These are phyloP conservation scores for Acacia crassicarpa DNA, from an alignment of 306 rosid genomes.

Conservation along the genomic window DNA sequence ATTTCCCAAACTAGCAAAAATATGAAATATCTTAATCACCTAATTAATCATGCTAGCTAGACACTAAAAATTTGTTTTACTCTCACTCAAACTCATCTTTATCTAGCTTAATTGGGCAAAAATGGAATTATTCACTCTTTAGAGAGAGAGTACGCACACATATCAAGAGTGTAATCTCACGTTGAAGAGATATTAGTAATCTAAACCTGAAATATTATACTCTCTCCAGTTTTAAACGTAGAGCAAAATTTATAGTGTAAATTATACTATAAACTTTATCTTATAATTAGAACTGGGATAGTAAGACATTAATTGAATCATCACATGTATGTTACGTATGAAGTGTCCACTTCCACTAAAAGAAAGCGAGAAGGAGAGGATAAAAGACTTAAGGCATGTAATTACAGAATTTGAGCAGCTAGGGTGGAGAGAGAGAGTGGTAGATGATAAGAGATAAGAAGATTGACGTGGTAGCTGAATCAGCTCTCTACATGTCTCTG, in stretches of 20 bases:
- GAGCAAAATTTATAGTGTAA: too few relatives aligned
- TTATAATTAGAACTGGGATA: too few relatives aligned
- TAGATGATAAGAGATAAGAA: constrained; percentile 39
- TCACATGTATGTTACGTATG: background rate
- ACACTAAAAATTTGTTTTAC: background rate
- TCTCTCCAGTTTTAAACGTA: too few relatives aligned
- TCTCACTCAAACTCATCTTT: too few relatives aligned
- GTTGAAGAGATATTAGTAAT: too few relatives aligned
- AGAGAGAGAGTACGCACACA: background rate
- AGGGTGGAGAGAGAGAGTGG: background rate
- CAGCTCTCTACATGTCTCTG: constrained; percentile 24
- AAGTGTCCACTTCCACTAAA: background rate
- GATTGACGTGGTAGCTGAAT: constrained; percentile 30
- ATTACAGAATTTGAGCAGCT: background rate
- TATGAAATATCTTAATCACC: background rate
- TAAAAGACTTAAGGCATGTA: background rate
- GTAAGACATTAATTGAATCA: background rate
- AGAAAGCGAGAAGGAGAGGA: background rate
- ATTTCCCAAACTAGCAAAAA: too few relatives aligned
- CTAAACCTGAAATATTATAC: background rate
- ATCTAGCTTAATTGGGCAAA: too few relatives aligned
- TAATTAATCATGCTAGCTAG: background rate
- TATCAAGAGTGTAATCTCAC: background rate
- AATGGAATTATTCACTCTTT: too few relatives aligned
- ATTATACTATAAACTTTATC: too few relatives aligned